A percentile compares a stretch with the other conserved stretches of the same genome.
These are phyloP conservation scores for Lentinus brumalis DNA, from an alignment of 768 basidiomycete genomes.

Conservation along the genomic window DNA sequence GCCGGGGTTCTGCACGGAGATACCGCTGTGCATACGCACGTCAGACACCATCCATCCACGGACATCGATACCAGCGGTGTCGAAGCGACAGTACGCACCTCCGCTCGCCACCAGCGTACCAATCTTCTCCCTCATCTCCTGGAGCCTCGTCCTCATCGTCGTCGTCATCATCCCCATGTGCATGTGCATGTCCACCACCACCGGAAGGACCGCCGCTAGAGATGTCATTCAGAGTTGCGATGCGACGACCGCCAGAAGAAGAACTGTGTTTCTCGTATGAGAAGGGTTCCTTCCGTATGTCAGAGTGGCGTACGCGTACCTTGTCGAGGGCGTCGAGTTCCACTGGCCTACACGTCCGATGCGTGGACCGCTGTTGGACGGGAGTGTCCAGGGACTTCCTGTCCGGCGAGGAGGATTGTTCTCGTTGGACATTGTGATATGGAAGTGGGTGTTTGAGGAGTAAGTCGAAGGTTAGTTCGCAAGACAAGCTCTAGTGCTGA, in stretches of 20 bases:
- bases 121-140: conserved; percentile 60
- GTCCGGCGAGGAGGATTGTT: conserved; percentile 8
- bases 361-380: conserved; percentile 19
- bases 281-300: background rate
- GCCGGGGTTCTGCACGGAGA: conserved; percentile 84
- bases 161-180: conserved; percentile 43
- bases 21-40: conserved; percentile 55
- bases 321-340: conserved; percentile 14
- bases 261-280: background rate
- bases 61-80: background rate
- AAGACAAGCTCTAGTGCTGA: background rate
- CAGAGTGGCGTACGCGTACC: conserved; percentile 14
- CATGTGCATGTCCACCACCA: conserved; percentile 14
- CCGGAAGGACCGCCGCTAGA: conserved; percentile 13
- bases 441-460: background rate
- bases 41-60: background rate
- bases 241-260: conserved; percentile 22
- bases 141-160: conserved; percentile 54
- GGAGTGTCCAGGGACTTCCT: conserved; percentile 11
- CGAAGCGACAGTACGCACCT: conserved; percentile 50
- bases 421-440: conserved; percentile 12
- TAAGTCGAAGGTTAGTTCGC: background rate
- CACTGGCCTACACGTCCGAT: conserved; percentile 26
- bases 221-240: conserved; percentile 32
- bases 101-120: conserved; percentile 94